A percentile compares a stretch with the other conserved stretches of the same genome.
These are phyloP conservation scores for Phytophthora quininea DNA, from an alignment of 352 stramenopile genomes.

Conservation along the genomic window DNA sequence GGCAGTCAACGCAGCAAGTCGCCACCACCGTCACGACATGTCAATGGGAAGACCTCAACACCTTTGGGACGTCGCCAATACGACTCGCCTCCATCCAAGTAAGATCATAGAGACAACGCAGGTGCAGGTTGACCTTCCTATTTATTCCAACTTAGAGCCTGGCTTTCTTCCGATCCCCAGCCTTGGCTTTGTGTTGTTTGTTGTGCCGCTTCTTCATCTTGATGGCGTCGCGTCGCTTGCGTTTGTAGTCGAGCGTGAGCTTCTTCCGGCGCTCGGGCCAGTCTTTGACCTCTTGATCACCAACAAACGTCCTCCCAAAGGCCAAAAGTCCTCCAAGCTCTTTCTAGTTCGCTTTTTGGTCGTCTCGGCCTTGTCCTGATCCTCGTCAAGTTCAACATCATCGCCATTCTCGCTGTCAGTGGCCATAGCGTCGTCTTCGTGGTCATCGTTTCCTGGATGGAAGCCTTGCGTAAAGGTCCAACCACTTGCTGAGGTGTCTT, in stretches of 20 bases:
- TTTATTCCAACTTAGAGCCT: conserved; percentile 47
- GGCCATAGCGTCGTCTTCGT: conserved; percentile 36
- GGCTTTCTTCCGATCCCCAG: conserved; percentile 36
- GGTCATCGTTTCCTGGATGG: conserved; percentile 20
- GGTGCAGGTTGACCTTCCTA: conserved; percentile 33
- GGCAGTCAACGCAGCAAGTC: conserved; percentile 30
- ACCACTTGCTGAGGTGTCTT: conserved; percentile 10
- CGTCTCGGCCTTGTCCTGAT: conserved; percentile 11
- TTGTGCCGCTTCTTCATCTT: conserved; percentile 80
- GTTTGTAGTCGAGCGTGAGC: conserved; percentile 82
- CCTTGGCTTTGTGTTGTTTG: conserved; percentile 45
- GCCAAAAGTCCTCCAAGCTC: conserved; percentile 68
- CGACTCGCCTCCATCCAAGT: conserved; percentile 32
- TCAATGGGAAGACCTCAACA: conserved; percentile 19
- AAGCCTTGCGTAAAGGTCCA: conserved; percentile 31
- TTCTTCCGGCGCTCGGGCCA: conserved; percentile 76
- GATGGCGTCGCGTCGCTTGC: conserved; percentile 76
- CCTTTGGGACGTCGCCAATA: conserved; percentile 15
- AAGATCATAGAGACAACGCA: conserved; percentile 35
- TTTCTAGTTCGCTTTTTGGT: conserved; percentile 45
- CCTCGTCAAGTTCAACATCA: conserved; percentile 21
- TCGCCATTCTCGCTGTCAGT: conserved; percentile 51
- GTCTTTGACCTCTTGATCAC: conserved; percentile 28
- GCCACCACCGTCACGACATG: conserved; percentile 12
- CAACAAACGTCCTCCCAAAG: conserved; percentile 61